Base-by-base conservation (phyloP, 371 early-diverging fungal species). In the Zychaea mexicana region DNA sequence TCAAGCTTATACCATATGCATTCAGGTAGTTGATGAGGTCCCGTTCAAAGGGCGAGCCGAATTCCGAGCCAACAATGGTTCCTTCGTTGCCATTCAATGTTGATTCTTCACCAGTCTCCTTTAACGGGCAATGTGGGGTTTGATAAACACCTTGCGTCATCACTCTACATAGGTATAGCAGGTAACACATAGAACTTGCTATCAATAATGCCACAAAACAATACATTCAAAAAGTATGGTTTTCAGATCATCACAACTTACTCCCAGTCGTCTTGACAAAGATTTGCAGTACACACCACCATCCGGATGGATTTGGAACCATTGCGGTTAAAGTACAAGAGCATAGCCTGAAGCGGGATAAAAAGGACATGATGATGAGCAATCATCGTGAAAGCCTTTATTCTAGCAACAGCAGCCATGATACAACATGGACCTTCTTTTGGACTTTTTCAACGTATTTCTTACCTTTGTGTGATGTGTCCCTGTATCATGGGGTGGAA, bases 231-330 rank as follows among this genome's bases (percentile, higher is more conserved):
- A n/a, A n/a, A n/a, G n/a, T n/a, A n/a, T n/a, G n/a, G n/a, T n/a
- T n/a, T n/a, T n/a, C n/a, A n/a, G 33, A 33, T 33, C n/a, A 26
- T 32, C 10, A 13, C 4, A 38, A 65, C 62, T 65, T 81, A 85
- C 84, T 82, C 78, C 90, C 88, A 90, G 68, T 90, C 90, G 19
- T 64, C 69, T 15, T 69, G 65, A 54, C 87, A 82, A 62, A 86
- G 64, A 54, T 90, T 90, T 21, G 90, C 90, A 0, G 90, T 90
- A 30, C 83, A 82, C 3, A 90, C 73, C n/a, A 84, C 74, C 15
- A 90, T 45, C 13, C 76, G 76, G 61, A 79, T 70, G 0, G 75
- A 74, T 28, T 58, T 24, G 26, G 49, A 28, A 1, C 52, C 61
- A 12, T 70, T 68, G 36, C 82, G 72, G 4, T 69, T 55, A 57